Evolutionary conservation across 164 flowering plant species (phyloP).

Genomic region (Litsea cubeba): DNA sequence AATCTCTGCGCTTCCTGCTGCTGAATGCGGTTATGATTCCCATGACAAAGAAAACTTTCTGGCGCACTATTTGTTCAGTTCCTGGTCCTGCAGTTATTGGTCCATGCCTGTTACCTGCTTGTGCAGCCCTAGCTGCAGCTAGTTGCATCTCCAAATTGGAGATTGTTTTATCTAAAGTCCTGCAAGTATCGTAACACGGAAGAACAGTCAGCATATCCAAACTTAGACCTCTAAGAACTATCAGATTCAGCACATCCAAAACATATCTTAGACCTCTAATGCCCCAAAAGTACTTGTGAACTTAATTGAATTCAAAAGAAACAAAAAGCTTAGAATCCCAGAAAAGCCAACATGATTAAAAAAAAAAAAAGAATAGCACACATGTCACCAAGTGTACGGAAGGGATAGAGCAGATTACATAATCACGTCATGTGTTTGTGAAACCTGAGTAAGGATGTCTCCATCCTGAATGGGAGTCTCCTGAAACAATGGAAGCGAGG

Average conservation of each 20-base stretch:
- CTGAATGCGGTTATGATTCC: conserved; percentile 96
- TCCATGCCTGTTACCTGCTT: conserved; percentile 35
- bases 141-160: conserved; percentile 81
- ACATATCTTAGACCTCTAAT: not conserved
- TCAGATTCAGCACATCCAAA: not conserved
- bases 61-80: conserved; percentile 36
- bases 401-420: conserved; percentile 37
- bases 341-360: not conserved
- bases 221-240: not conserved
- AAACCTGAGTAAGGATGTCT: conserved; percentile 64
- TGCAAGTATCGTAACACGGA: conserved; percentile 26
- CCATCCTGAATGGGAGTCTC: conserved; percentile 39
- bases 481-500: conserved; percentile 27
- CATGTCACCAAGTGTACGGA: not conserved
- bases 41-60: conserved; percentile 78
- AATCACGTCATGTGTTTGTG: conserved; percentile 68
- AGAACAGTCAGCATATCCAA: not conserved
- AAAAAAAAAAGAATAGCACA: not conserved
- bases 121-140: conserved; percentile 73
- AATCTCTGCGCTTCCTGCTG: conserved; percentile 86
- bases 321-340: not conserved
- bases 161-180: conserved; percentile 82
- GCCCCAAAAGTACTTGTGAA: not conserved
- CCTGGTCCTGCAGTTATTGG: conserved; percentile 27
- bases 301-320: not conserved